Evolutionary conservation across 495 filamentous ascomycete species (phyloP), one percentile per base, ranked within the genome.

Genomic region (Talaromyces trachyspermus): DNA sequence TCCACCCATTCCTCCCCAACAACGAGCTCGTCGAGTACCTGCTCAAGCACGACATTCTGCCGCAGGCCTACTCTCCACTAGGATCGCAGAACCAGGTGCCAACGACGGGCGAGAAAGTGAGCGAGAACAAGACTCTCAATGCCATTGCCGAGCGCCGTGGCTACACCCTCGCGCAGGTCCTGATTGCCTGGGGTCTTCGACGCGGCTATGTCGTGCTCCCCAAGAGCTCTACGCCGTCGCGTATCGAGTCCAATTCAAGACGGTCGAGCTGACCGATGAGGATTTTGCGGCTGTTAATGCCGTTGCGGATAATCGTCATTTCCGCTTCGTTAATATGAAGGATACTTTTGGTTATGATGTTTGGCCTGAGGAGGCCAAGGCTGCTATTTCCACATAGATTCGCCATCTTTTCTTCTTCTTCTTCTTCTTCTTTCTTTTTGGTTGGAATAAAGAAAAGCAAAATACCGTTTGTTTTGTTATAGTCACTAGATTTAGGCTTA

Each of bases 1-100:
- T 83, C 59, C 86, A 95, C 64, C 85, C 88, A n/a, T 95, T 95
- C 70, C 74, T 96, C 45, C 89, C 92, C 67, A 89, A 85, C 67
- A 61, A 65, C 6, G 70, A 72, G 42, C 69, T 95, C 45, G 49
- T 95, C 6, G 57, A 75, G 17, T 88, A 79, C 70, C 83, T 84
- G 61, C 78, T 79, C 61, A 69, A 79, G 62, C 70, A 90, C 55
- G 67, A 71, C 55, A 91, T 96, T 57, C 74, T 87, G 8, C 75
- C 83, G 10, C 64, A 77, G 26, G 88, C 86, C 38, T 96, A 94
- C 69, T 80, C 70, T 2, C 84, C 88, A 3, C 72, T 96, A 15
- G 84, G 83, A 45, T 85, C 54, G 61, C 78, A 72, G 58, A 70
- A 73, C 65, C 70, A 72, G 58, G 68, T 74, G 17, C 83, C 83